Conservation (phyloP, 441 rosid species). For the Erodium texanum region DNA sequence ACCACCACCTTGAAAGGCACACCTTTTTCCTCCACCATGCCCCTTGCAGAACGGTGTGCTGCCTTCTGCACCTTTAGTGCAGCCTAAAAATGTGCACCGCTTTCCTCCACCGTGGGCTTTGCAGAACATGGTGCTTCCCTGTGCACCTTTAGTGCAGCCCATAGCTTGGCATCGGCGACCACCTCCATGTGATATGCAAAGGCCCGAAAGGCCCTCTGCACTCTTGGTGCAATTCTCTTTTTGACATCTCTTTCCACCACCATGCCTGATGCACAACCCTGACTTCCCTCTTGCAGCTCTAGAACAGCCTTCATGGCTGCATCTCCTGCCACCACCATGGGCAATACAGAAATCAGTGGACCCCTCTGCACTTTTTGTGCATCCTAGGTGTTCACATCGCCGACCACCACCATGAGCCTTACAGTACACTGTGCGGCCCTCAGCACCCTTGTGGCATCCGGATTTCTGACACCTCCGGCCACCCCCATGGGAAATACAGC, state of each 20-base stretch:
- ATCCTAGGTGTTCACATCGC: conserved; percentile 89
- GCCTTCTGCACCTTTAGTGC: conserved; percentile 97
- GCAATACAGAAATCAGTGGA: conserved; percentile 91
- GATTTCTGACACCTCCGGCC: conserved; percentile 86
- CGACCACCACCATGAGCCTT: conserved; percentile 99
- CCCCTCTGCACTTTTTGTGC: conserved; percentile 98
- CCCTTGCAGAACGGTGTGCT: conserved; percentile 96
- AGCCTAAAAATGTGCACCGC: conserved; percentile 68
- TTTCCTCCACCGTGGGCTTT: conserved; percentile 98
- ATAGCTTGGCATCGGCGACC: conserved; percentile 80
- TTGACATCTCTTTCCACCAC: conserved; percentile 96
- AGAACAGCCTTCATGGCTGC: conserved; percentile 67
- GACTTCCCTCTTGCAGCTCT: conserved; percentile 96
- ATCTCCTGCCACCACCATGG: conserved; percentile 95
- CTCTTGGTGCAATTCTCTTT: conserved; percentile 83
- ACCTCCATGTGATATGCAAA: conserved; percentile 96
- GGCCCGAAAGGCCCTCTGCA: conserved; percentile 95
- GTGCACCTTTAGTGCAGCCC: conserved; percentile 92
- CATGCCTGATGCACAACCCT: conserved; percentile 87
- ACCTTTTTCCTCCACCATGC: conserved; percentile 96
- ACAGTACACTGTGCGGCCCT: conserved; percentile 95
- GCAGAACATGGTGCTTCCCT: conserved; percentile 96
- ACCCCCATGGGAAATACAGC: conserved; percentile 95
- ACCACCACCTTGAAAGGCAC: conserved; percentile 65
- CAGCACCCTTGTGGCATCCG: conserved; percentile 94